These are phyloP conservation scores for Epichloe gansuensis DNA, from an alignment of 2,329 filamentous ascomycete genomes.

Conservation along the genomic window DNA sequence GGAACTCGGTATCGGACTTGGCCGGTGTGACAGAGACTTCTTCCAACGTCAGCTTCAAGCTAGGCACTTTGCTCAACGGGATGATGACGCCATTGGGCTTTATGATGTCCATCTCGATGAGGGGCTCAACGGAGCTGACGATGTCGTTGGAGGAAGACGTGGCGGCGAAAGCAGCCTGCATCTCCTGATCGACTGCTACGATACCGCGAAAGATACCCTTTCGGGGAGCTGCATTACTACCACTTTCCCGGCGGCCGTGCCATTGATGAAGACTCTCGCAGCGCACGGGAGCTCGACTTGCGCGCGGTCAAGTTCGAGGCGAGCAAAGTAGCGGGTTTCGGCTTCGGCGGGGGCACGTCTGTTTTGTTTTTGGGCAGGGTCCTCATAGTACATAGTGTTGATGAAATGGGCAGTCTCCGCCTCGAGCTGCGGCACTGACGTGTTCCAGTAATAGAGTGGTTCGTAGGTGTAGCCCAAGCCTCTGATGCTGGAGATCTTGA, in stretches of 20 bases:
- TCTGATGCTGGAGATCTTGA: slow-evolving; percentile 19
- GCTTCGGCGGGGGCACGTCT: background rate
- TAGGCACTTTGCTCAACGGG: slow-evolving; percentile 17
- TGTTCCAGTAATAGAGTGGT: slow-evolving; percentile 24
- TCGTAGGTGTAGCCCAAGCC: slow-evolving; percentile 28
- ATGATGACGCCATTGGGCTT: slow-evolving; percentile 22
- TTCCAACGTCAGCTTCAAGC: slow-evolving; percentile 26
- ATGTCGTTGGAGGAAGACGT: background rate
- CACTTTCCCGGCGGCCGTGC: slow-evolving; percentile 20
- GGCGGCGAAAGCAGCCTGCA: background rate
- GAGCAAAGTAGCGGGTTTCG: slow-evolving; percentile 23
- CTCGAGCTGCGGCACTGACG: slow-evolving; percentile 18
- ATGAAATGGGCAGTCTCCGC: slow-evolving; percentile 19
- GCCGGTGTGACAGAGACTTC: slow-evolving; percentile 18
- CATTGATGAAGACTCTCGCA: slow-evolving; percentile 22
- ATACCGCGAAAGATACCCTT: slow-evolving; percentile 20
- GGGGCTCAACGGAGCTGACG: slow-evolving; percentile 1
- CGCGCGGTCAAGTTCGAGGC: slow-evolving; percentile 21
- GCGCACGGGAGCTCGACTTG: slow-evolving; percentile 24
- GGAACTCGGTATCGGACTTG: slow-evolving; percentile 15
- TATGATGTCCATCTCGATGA: background rate
- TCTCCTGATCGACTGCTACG: slow-evolving; percentile 33
- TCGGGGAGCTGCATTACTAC: slow-evolving; percentile 25
- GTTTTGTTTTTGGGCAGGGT: background rate
- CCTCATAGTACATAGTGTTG: slow-evolving; percentile 20